Evolutionary conservation across 441 rosid species (phyloP), one percentile per base, ranked within the genome.

Genomic region (Pelargonium cotyledonis): DNA sequence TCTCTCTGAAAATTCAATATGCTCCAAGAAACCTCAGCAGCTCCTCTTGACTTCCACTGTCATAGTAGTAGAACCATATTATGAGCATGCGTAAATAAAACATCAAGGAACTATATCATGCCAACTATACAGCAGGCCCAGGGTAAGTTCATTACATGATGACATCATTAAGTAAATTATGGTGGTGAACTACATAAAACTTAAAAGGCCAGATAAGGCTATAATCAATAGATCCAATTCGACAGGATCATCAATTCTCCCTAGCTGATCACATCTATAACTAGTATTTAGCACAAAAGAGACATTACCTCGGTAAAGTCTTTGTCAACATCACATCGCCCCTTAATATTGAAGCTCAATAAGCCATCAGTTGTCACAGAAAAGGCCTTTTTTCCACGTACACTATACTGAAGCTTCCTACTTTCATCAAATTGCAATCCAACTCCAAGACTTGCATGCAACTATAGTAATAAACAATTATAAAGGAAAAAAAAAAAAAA

Each of bases 31-130:
- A 91, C 81, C 70, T 95, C 96, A 3, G 91, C 91, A 62, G 86
- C 96, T 78, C 89, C 97, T 70, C 65, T 89, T 18, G 89, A 77
- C 70, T 84, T 91, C 82, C 82, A 86, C 99, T 94, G 91, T 68
- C 70, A 84, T 43, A 55, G 61, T 18, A 71, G 15, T 18, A 64
- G 43, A 63, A 77, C 8, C 8, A 6, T 16, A 14, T 16, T 15
- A 53, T 4, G 60, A 19, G 5, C 60, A 53, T 15, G 53, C n/a
- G n/a, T 5, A 14, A 15, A 19, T 53, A 53, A 53, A 53, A 53
- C 21, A 53, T 53, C 60, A 15, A 53, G 60, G 23, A 53, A 15
- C 21, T 15, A 16, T 53, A 14, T 8, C 5, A n/a, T 9, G 19
- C 8, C 18, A 51, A 15, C 18, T 19, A 21, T 6, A 18, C 15